Base-by-base conservation (phyloP, 495 filamentous ascomycete genomes). In the Penicillium antarcticum region DNA sequence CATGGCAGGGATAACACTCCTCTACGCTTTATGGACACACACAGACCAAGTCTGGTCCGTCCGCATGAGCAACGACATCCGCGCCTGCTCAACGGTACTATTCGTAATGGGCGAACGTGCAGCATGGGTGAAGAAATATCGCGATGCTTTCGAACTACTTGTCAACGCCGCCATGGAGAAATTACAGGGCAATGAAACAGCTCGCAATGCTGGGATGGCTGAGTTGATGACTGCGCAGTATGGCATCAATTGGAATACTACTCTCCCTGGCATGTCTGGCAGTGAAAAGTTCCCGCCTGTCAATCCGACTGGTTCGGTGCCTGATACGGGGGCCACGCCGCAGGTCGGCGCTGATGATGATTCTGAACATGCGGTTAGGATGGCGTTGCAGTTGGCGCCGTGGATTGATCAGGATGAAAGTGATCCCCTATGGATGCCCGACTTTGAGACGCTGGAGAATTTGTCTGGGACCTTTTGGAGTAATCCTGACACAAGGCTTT, bases 81-180 rank as follows among this genome's bases (percentile, higher is more conserved):
- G 78, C 39, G 78, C 77, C 18, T 81, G 75, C 66, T 80, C 77
- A 4, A 70, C 75, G 2, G 76, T 79, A 0, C 62, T 81, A 7
- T 79, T 79, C 53, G 75, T 79, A 33, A 80, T 81, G 74, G 75
- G 73, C 11, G 78, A 81, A 53, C 70, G 77, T 36, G 75, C 75
- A 9, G 65, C 70, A 10, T 77, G 70, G 68, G 76, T 79, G 1
- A 78, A 77, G 48, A 75, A 78, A 42, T 80, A 80, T 66, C 74
- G 78, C 26, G 76, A 81, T 43, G 73, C 78, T 1, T 77, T 81
- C 42, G 78, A 81, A 40, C 57, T 75, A 0, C 68, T 81, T 2
- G 77, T 81, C 29, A 75, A 77, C 41, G 75, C 78, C 5, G 72
- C 76, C 6, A 80, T 80, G 75, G 76, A 81, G 48, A 79, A 77